Evolutionary conservation across 768 basidiomycete genomes (phyloP).

Genomic region (Leucosporidium creatinivorum): DNA sequence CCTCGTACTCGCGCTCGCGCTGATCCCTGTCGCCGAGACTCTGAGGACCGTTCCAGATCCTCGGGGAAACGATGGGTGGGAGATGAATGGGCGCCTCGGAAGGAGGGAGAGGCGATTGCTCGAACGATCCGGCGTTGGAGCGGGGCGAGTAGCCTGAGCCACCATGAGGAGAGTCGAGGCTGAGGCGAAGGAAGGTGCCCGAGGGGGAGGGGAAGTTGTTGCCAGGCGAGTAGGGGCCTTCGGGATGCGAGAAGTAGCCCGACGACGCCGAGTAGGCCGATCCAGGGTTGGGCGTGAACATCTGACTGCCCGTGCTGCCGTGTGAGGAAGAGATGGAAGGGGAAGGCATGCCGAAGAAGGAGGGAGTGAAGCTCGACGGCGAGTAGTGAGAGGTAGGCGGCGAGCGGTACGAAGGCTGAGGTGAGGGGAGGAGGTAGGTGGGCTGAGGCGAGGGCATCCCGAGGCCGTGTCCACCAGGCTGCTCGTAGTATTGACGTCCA

Average conservation of each 20-base stretch:
- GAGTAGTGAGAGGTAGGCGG: neutral
- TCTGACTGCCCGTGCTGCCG: neutral
- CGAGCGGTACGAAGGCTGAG: neutral
- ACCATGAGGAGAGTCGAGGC: slow-evolving; percentile 10
- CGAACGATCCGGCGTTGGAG: neutral
- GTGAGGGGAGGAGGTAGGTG: neutral
- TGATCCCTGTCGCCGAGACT: neutral
- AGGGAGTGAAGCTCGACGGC: neutral
- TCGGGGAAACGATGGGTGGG: slow-evolving; percentile 2
- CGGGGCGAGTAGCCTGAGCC: neutral
- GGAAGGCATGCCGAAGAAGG: neutral
- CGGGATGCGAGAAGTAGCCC: neutral
- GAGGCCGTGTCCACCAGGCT: neutral
- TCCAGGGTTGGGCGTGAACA: neutral
- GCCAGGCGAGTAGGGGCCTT: neutral
- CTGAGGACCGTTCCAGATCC: no score
- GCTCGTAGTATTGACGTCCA: no score
- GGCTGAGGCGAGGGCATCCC: neutral
- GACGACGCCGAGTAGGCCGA: slow-evolving; percentile 7
- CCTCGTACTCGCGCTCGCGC: neutral
- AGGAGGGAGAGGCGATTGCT: neutral
- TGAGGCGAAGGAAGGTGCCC: slow-evolving; percentile 11
- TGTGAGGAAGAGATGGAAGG: neutral
- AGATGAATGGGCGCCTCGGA: slow-evolving; percentile 6
- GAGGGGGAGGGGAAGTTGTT: slow-evolving; percentile 3